Conservation (phyloP, 192 early-diverging fungal species). For the Phycomyces blakesleeanus region DNA sequence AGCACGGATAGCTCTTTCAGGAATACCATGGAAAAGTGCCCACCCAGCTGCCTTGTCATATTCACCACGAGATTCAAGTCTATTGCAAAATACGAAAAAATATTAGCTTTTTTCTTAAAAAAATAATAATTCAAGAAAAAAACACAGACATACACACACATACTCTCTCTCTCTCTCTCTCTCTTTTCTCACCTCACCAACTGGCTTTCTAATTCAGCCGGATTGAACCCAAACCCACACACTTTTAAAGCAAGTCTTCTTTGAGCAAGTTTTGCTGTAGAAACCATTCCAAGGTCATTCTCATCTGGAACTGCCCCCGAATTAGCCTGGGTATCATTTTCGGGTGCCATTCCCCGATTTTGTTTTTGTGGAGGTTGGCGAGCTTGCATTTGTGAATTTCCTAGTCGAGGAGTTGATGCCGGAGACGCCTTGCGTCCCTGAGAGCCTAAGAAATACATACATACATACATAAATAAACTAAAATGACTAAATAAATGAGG, state of each 20-base stretch:
- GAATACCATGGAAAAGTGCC: constrained; percentile 81
- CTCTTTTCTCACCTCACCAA: constrained; percentile 44
- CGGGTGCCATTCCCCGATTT: constrained; percentile 29
- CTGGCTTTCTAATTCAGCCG: constrained; percentile 43
- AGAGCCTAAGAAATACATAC: not conserved
- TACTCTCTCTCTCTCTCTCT: too few relatives aligned
- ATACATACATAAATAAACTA: too few relatives aligned
- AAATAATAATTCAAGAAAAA: too few relatives aligned
- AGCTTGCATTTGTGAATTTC: not conserved
- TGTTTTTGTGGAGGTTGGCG: not conserved
- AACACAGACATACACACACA: too few relatives aligned
- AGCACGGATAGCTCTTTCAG: constrained; percentile 69
- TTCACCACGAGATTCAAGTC: constrained; percentile 63
- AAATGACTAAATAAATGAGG: too few relatives aligned
- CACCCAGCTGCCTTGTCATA: constrained; percentile 85
- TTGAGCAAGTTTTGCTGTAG: constrained; percentile 46
- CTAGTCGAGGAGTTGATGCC: constrained; percentile 11
- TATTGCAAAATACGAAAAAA: constrained; percentile 25
- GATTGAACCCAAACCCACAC: constrained; percentile 47
- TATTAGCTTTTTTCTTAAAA: too few relatives aligned
- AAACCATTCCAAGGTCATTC: constrained; percentile 30
- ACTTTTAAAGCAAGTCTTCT: constrained; percentile 45
- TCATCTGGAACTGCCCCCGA: constrained; percentile 10
- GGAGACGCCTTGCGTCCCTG: constrained; percentile 20
- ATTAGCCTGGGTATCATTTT: not conserved